phyloP scores from a whole-genome alignment of 208 protist genomes.

The Blechomonas ayalai region DNA sequence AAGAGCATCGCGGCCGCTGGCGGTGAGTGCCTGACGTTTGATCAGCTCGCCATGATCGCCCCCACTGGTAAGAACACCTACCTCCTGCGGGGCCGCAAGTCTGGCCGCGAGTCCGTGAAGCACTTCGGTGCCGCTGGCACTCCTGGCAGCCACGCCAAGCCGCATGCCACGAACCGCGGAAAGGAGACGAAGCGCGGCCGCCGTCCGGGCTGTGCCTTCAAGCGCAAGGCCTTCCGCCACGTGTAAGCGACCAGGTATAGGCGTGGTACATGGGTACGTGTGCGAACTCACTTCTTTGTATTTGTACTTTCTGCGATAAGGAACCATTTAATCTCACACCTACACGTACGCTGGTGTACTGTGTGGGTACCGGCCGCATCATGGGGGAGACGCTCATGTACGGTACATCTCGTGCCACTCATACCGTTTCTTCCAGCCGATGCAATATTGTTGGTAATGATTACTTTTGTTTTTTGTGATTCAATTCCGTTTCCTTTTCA shows the following conservation, averaged over 20 bases:
- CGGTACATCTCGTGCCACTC: too few relatives aligned
- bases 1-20: slow-evolving; percentile 97
- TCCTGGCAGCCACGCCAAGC: slow-evolving; percentile 88
- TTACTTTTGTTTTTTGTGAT: slow-evolving; percentile 8
- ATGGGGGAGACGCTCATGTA: too few relatives aligned
- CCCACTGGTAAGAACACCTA: slow-evolving; percentile 97
- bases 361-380: too few relatives aligned
- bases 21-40: slow-evolving; percentile 99
- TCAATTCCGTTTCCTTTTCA: slow-evolving; percentile 9
- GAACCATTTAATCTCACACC: too few relatives aligned
- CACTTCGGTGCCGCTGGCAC: slow-evolving; percentile 98
- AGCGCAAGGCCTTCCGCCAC: slow-evolving; percentile 80
- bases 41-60: slow-evolving; percentile 93
- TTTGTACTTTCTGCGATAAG: too few relatives aligned
- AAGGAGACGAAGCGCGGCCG: slow-evolving; percentile 94
- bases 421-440: too few relatives aligned
- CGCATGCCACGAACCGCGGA: slow-evolving; percentile 68
- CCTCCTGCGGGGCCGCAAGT: slow-evolving; percentile 96
- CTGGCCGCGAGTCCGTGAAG: slow-evolving; percentile 94
- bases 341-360: too few relatives aligned
- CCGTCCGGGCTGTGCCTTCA: slow-evolving; percentile 82
- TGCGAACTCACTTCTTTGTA: too few relatives aligned
- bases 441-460: not conserved
- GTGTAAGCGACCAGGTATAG: slow-evolving; percentile 41
- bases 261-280: too few relatives aligned